phyloP scores from a whole-genome alignment of 768 basidiomycete species.

The Boletus fagicola region DNA sequence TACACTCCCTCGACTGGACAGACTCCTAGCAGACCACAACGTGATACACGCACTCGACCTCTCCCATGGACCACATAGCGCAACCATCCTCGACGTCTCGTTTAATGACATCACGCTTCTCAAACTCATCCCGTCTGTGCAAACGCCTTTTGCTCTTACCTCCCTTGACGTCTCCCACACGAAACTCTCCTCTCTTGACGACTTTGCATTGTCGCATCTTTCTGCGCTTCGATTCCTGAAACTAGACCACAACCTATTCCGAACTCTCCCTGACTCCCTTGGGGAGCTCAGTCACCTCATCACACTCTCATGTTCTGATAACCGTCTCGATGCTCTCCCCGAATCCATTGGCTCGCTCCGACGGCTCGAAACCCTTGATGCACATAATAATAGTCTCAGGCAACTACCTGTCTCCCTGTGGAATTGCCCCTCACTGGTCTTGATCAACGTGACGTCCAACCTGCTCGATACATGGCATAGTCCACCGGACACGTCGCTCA shows the following conservation, averaged over 20 bases:
- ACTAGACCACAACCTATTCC: slow-evolving; percentile 86
- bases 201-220: slow-evolving; percentile 68
- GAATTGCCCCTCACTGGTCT: slow-evolving; percentile 70
- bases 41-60: slow-evolving; percentile 77
- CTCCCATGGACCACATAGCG: slow-evolving; percentile 63
- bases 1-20: slow-evolving; percentile 65
- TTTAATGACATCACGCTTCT: slow-evolving; percentile 89
- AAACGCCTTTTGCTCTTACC: slow-evolving; percentile 58
- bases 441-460: slow-evolving; percentile 89
- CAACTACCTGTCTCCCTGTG: slow-evolving; percentile 77
- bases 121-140: slow-evolving; percentile 50
- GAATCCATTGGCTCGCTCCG: slow-evolving; percentile 70
- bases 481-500: slow-evolving; percentile 44
- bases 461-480: slow-evolving; percentile 71
- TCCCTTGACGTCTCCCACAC: slow-evolving; percentile 83
- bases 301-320: slow-evolving; percentile 85
- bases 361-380: slow-evolving; percentile 74
- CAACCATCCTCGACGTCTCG: slow-evolving; percentile 63
- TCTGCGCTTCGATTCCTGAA: slow-evolving; percentile 67
- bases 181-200: slow-evolving; percentile 82
- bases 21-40: slow-evolving; percentile 80
- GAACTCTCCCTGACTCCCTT: slow-evolving; percentile 77
- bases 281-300: slow-evolving; percentile 71
- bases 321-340: slow-evolving; percentile 77
- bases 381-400: slow-evolving; percentile 86